Evolutionary conservation across 495 filamentous ascomycete genomes (phyloP), one percentile per base, ranked within the genome.

Genomic region (Ramalina peruviana): DNA sequence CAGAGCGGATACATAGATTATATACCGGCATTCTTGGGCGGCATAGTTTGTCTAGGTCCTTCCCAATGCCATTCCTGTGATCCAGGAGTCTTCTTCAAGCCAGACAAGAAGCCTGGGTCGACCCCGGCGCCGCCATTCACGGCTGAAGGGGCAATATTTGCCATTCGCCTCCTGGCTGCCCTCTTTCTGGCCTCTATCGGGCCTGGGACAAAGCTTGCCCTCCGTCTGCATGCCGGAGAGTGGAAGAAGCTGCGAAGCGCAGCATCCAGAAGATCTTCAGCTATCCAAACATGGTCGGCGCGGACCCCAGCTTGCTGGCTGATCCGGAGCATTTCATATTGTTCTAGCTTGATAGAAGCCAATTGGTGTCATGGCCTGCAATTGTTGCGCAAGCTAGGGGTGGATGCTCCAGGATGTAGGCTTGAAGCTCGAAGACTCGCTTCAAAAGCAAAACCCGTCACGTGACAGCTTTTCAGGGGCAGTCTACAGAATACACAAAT

Each of bases 111-210:
- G 20, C 56, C 55, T 15, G 59, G 42, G 50, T 64, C 58, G 30
- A 51, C 26, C 4, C 58, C 63, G 12, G 50, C 23, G 7, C 58
- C 60, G 16, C 45, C 39, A 19, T 54, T 33, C 30, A 6, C 2
- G 9, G 30, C 64, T 20, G 66, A 40, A 5, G 65, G 60, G 27
- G 71, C 68, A 4, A 76, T 45, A 3, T 66, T 70, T 39, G 72
- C 68, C 55, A 74, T 78, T 30, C 67, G 62, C 45, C 76, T 60
- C 57, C 66, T 74, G 6, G 72, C 67, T 48, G 71, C 59, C 37
- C 76, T 66, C 57, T 70, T 68, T 42, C 72, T 66, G n/a, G 75
- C 75, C 60, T 80, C 76, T 59, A 80, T 59, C 44, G 76, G 76
- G 2, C 76, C 76, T n/a, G 76, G 76, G 1, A 72, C 70, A 33